These are phyloP conservation scores for Hypoxylon sp. DNA, from an alignment of 2,329 filamentous ascomycete species.

Conservation along the genomic window DNA sequence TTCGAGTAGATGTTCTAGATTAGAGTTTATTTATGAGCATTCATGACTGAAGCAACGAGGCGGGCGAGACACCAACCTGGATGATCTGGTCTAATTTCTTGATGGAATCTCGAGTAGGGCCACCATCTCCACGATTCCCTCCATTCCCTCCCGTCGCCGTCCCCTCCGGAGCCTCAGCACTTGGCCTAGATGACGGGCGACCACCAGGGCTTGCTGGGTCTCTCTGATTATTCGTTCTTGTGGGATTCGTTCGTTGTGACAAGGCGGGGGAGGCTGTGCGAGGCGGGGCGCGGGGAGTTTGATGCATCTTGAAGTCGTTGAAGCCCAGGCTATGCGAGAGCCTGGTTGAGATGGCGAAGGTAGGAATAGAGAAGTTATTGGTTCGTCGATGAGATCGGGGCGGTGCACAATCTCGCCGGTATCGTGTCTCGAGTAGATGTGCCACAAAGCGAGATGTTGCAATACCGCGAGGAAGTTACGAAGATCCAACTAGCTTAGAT, in stretches of 20 bases:
- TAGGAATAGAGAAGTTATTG: conserved; percentile 7
- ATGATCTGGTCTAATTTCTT: conserved; percentile 93
- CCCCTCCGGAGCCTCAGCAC: conserved; percentile 57
- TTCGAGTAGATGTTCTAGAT: conserved; percentile 90
- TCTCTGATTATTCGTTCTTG: conserved; percentile 80
- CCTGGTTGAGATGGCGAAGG: conserved; percentile 13
- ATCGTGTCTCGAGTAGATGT: conserved; percentile 27
- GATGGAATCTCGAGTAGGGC: conserved; percentile 74
- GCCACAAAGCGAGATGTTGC: conserved; percentile 10
- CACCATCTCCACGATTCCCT: conserved; percentile 58
- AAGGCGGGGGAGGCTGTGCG: conserved; percentile 79
- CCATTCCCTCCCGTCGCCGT: conserved; percentile 62
- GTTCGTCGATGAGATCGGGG: conserved; percentile 22
- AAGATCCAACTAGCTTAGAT: conserved; percentile 43
- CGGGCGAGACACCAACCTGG: conserved; percentile 70
- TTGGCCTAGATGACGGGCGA: conserved; percentile 61
- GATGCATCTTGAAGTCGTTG: conserved; percentile 77
- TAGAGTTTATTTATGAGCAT: conserved; percentile 32
- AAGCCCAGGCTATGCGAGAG: conserved; percentile 24
- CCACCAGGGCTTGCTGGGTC: conserved; percentile 63
- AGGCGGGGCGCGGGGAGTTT: conserved; percentile 83
- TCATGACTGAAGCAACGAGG: conserved; percentile 3
- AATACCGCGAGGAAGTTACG: conserved; percentile 34
- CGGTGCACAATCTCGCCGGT: conserved; percentile 27
- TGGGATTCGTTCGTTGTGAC: conserved; percentile 78